phyloP scores from a whole-genome alignment of 371 early-diverging fungal genomes.

The Mucor ambiguus region DNA sequence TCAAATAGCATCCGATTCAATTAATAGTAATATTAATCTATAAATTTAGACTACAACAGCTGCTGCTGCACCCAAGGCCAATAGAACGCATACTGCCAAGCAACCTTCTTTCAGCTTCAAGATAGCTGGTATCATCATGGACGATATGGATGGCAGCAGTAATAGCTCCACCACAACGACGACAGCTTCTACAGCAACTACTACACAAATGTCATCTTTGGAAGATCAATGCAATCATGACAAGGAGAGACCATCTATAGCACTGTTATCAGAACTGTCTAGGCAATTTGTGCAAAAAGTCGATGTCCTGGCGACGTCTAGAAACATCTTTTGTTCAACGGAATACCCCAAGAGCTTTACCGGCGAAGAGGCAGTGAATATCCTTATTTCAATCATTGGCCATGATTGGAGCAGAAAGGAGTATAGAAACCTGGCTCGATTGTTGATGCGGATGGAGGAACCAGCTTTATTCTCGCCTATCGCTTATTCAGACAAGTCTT shows the following conservation, averaged over 20 bases:
- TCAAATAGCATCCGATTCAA: neutral
- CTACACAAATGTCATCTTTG: neutral
- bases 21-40: neutral
- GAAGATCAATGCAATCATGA: neutral
- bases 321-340: constrained; percentile 35
- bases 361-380: constrained; percentile 42
- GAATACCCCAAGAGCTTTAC: constrained; percentile 45
- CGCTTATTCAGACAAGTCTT: constrained; percentile 38
- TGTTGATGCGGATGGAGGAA: constrained; percentile 22
- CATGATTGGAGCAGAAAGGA: constrained; percentile 17
- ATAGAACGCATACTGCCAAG: neutral
- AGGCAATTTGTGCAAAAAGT: neutral
- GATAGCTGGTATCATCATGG: neutral
- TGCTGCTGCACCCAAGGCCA: neutral
- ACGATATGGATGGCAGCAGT: neutral
- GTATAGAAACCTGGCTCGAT: constrained; percentile 29
- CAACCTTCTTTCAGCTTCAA: constrained; percentile 8
- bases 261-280: constrained; percentile 6
- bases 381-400: neutral
- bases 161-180: neutral
- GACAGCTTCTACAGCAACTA: neutral
- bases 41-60: neutral
- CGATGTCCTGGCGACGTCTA: neutral
- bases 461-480: constrained; percentile 38
- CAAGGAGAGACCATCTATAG: neutral